Percentiles rank a stretch among this genome's conserved stretches.
Conservation (phyloP, 2,329 filamentous ascomycete species). For the Phaeosphaeriaceae sp. region DNA sequence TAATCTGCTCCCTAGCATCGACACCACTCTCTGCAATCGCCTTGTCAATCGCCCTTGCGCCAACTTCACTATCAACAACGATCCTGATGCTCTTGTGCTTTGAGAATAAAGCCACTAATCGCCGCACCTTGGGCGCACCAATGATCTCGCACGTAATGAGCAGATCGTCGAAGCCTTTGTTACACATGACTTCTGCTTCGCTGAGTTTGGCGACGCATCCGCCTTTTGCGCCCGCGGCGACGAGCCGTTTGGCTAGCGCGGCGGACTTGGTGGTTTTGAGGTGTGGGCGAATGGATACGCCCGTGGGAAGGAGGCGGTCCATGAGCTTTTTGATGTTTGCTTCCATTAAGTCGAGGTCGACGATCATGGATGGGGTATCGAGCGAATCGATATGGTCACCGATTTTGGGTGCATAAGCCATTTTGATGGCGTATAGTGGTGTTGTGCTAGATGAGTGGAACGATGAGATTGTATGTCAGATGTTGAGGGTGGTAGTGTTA, state of each 20-base stretch:
- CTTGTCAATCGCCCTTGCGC: conserved; percentile 55
- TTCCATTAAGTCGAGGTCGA: conserved; percentile 61
- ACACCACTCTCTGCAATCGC: conserved; percentile 49
- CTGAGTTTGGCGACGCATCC: conserved; percentile 61
- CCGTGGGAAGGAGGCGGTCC: conserved; percentile 53
- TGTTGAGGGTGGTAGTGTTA: neutral
- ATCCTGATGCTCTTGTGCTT: conserved; percentile 50
- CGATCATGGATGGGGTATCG: conserved; percentile 64
- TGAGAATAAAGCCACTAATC: conserved; percentile 55
- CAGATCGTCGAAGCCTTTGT: conserved; percentile 56
- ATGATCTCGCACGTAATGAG: conserved; percentile 61
- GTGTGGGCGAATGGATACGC: conserved; percentile 57
- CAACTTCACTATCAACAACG: conserved; percentile 57
- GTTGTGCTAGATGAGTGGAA: neutral
- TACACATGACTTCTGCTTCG: conserved; percentile 49
- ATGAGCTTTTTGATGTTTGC: conserved; percentile 58
- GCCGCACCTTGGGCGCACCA: conserved; percentile 54
- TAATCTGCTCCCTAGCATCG: conserved; percentile 42
- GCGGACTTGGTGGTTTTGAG: conserved; percentile 62
- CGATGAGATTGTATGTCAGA: neutral
- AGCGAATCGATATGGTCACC: conserved; percentile 54
- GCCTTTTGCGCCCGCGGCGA: conserved; percentile 56
- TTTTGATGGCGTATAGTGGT: conserved; percentile 11
- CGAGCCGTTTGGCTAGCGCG: conserved; percentile 53
- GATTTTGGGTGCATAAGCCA: conserved; percentile 50